Evolutionary conservation across 805 yeast species (phyloP), one percentile per base, ranked within the genome.

Genomic region (Hanseniaspora meyeri): DNA sequence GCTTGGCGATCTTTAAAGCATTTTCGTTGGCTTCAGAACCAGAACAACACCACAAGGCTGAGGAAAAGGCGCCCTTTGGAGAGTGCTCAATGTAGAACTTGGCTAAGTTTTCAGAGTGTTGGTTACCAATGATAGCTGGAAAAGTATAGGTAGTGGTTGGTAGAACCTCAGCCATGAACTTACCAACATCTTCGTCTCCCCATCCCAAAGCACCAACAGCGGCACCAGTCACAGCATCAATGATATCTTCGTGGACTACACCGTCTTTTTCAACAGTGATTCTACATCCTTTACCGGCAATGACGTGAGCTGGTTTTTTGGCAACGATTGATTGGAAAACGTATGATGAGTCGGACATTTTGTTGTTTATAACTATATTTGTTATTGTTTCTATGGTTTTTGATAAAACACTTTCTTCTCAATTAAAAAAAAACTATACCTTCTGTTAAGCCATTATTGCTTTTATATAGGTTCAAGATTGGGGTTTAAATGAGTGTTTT

Each of bases 11-110:
- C 66, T 80, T 81, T 63, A 82, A 62, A 5, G 84, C 83, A 48
- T 81, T 82, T 65, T 82, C 87, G 63, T 79, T 81, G 37, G 84
- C 79, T 66, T 81, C 87, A 29, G 85, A 73, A 19, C 88, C 88
- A 9, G 83, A 77, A 60, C 81, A 78, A 58, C 78, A 74, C 68
- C 83, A 72, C 47, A 72, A 59, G 16, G 74, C 77, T 29, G 74
- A 68, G 4, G 66, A 59, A 57, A 73, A 74, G 11, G 68, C 73
- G 43, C 66, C 70, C 39, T 68, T 62, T 55, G 75, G 74, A 19
- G 75, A 70, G 50, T 66, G 64, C 4, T 69, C 71, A 57, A 73
- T 66, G 51, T 71, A 75, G 67, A 69, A 73, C 52, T 71, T 63
- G 27, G 77, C 72, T 53, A 76, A 63, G 11, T 69, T 72, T 60